Evolutionary conservation across 306 rosid species (phyloP).

Genomic region (Mimosa bimucronata): DNA sequence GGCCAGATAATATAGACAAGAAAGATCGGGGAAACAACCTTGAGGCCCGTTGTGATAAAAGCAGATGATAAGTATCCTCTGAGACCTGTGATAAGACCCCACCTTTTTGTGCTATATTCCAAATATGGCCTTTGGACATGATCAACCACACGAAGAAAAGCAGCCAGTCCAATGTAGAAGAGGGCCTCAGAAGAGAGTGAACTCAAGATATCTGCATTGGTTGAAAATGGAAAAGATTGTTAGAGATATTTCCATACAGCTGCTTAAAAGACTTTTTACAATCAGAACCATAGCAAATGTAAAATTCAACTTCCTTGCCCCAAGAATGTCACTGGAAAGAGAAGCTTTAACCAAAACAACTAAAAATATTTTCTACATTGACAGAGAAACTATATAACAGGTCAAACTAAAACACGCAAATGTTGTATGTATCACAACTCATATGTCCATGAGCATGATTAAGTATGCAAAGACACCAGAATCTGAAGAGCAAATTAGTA

Average conservation of each 20-base stretch:
- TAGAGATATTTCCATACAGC: not conserved
- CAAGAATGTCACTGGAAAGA: not conserved
- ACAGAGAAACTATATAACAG: not conserved
- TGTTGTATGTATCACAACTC: not conserved
- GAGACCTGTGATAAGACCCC: conserved; percentile 95
- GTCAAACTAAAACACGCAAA: not conserved
- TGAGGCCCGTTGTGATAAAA: conserved; percentile 67
- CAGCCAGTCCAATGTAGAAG: conserved; percentile 74
- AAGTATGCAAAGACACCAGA: conserved; percentile 1
- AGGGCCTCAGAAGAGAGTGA: conserved; percentile 58
- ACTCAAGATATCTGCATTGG: conserved; percentile 64
- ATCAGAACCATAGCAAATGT: not conserved
- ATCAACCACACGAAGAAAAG: conserved; percentile 68
- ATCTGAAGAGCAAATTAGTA: not conserved
- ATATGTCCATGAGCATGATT: conserved; percentile 14
- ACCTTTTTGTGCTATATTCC: conserved; percentile 84
- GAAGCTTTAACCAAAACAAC: not conserved
- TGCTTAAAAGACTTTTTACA: conserved; percentile 5
- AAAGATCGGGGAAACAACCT: conserved; percentile 65
- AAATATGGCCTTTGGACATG: conserved; percentile 88
- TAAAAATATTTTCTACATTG: not conserved
- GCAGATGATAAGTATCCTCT: conserved; percentile 77
- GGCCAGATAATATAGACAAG: conserved; percentile 66
- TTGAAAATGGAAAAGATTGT: conserved; percentile 36
- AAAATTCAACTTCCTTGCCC: not conserved